Evolutionary conservation across 352 stramenopile genomes (phyloP).

Genomic region (Phytophthora pinifolia): DNA sequence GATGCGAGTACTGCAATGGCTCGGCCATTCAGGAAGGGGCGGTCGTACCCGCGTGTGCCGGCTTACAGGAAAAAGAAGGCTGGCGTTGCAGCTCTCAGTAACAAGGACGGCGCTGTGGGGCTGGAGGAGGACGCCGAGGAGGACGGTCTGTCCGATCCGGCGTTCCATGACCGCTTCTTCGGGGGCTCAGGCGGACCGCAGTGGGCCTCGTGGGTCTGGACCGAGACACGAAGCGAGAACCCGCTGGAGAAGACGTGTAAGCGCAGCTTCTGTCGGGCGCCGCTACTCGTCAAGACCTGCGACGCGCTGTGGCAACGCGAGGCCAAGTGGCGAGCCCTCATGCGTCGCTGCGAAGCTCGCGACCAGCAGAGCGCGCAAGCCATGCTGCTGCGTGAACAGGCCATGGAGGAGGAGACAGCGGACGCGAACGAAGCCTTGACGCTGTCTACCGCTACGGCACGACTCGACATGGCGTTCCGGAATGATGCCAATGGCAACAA

Average conservation of each 20-base stretch:
- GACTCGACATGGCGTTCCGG: constrained; percentile 44
- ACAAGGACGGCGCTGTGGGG: constrained; percentile 34
- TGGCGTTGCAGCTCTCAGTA: constrained; percentile 23
- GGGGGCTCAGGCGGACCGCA: constrained; percentile 45
- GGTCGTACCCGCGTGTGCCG: constrained; percentile 54
- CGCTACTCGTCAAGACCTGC: constrained; percentile 52
- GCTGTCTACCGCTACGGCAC: constrained; percentile 31
- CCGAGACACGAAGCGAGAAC: constrained; percentile 44
- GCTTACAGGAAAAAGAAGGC: constrained; percentile 46
- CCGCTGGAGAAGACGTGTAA: constrained; percentile 61
- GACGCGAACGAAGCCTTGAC: constrained; percentile 36
- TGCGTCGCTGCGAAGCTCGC: constrained; percentile 46
- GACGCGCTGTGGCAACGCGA: constrained; percentile 64
- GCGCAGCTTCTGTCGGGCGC: constrained; percentile 58
- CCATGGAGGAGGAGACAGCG: constrained; percentile 62
- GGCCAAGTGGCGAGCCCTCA: constrained; percentile 62
- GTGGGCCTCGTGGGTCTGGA: constrained; percentile 78
- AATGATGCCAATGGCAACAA: constrained; percentile 29
- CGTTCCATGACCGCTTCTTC: constrained; percentile 69
- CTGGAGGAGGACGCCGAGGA: constrained; percentile 42
- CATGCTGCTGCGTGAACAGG: constrained; percentile 67
- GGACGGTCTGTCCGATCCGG: constrained; percentile 59
- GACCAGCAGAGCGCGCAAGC: constrained; percentile 63
- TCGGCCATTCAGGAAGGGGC: constrained; percentile 72
- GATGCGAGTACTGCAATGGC: constrained; percentile 66